Conservation (phyloP, 805 yeast species). For the Suhomyces kilbournensis region DNA sequence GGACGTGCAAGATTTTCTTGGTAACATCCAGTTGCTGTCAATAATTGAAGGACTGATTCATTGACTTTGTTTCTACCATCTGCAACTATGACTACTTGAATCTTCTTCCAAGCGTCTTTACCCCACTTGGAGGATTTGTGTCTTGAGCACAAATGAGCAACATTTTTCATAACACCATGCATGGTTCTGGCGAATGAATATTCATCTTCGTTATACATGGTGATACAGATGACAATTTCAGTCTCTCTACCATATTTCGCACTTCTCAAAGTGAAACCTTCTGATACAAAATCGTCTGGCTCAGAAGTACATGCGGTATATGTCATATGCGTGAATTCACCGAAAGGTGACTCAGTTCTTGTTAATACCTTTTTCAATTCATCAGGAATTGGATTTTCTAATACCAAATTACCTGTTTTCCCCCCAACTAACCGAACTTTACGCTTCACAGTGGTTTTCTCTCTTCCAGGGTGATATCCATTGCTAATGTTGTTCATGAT, state of each 20-base stretch:
- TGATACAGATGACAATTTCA: slow-evolving; percentile 86
- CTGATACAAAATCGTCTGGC: slow-evolving; percentile 76
- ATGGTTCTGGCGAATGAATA: slow-evolving; percentile 84
- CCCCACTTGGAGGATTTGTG: slow-evolving; percentile 90
- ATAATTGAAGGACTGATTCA: slow-evolving; percentile 78
- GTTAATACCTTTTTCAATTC: slow-evolving; percentile 83
- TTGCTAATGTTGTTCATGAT: slow-evolving; percentile 43
- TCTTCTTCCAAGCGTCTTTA: slow-evolving; percentile 92
- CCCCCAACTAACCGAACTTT: slow-evolving; percentile 64
- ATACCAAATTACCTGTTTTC: slow-evolving; percentile 73
- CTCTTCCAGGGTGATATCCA: slow-evolving; percentile 55
- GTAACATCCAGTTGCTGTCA: slow-evolving; percentile 94
- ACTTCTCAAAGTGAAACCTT: slow-evolving; percentile 84
- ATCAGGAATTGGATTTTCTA: slow-evolving; percentile 93
- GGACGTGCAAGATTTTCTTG: slow-evolving; percentile 98
- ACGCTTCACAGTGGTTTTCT: slow-evolving; percentile 65
- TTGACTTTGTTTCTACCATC: slow-evolving; percentile 92
- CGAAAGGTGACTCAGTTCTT: slow-evolving; percentile 69
- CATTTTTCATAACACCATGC: slow-evolving; percentile 90
- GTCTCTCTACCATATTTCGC: slow-evolving; percentile 87
- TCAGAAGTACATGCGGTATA: slow-evolving; percentile 95
- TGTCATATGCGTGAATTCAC: slow-evolving; percentile 94
- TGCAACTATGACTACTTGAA: slow-evolving; percentile 85
- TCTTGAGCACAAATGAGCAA: slow-evolving; percentile 82
- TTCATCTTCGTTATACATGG: slow-evolving; percentile 98